Evolutionary conservation across 1,284 basidiomycete genomes (phyloP).

Genomic region (Lentinula novae-zelandiae): DNA sequence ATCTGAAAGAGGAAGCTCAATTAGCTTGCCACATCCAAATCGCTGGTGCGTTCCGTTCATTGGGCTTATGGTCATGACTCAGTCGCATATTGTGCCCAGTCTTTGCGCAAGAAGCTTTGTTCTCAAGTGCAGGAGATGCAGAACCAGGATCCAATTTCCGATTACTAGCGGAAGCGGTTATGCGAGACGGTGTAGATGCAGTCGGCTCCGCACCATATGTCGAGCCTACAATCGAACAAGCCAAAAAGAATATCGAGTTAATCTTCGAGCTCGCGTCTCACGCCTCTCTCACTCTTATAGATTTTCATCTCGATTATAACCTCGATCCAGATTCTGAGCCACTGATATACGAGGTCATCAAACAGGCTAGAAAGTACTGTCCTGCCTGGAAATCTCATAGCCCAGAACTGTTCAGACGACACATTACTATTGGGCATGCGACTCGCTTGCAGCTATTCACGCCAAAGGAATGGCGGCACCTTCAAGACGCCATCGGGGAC

Average conservation of each 20-base stretch:
- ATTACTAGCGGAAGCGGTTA: conserved; percentile 38
- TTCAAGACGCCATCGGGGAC: conserved; percentile 30
- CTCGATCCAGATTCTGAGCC: conserved; percentile 46
- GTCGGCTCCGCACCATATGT: conserved; percentile 66
- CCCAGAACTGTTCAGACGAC: conserved; percentile 15
- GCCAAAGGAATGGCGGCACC: conserved; percentile 38
- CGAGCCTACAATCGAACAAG: conserved; percentile 43
- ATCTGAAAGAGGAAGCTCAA: conserved; percentile 41
- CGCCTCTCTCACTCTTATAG: conserved; percentile 34
- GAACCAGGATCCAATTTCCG: conserved; percentile 40
- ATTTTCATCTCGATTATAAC: conserved; percentile 69
- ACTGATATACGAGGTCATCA: conserved; percentile 52
- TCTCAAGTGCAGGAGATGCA: conserved; percentile 29
- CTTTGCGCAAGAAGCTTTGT: conserved; percentile 62
- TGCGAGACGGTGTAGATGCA: conserved; percentile 37
- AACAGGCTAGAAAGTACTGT: conserved; percentile 24
- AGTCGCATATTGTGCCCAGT: conserved; percentile 29
- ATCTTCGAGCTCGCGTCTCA: conserved; percentile 44
- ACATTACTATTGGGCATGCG: conserved; percentile 57
- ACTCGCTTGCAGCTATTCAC: conserved; percentile 54
- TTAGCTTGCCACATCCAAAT: conserved; percentile 53
- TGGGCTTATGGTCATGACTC: not conserved
- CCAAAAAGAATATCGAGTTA: conserved; percentile 50
- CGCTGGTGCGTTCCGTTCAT: conserved; percentile 34
- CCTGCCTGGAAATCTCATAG: conserved; percentile 16